Base-by-base conservation (phyloP, 1,284 basidiomycete species). In the Pulveroboletus sp. region DNA sequence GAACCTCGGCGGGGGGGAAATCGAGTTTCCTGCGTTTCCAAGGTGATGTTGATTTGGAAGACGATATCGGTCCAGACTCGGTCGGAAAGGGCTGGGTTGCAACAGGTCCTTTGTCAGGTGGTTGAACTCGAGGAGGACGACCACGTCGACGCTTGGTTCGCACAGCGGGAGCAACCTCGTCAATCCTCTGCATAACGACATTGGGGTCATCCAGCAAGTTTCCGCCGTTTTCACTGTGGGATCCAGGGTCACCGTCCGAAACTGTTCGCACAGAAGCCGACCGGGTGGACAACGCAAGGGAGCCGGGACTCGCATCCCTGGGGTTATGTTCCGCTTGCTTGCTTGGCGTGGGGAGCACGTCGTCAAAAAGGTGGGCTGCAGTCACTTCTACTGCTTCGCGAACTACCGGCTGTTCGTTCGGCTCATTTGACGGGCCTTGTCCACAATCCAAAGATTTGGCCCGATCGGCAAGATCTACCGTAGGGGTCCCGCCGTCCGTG, bases 341-440 rank as follows among this genome's bases (percentile, higher is more conserved):
- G 57, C 61, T 63, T 40, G 71, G 61, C 16, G 58, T 69, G 40
- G 35, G 48, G 26, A 72, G 59, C 16, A 69, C 6, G 48, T 71
- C 69, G 52, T 71, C 69, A 49, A 71, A 71, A 39, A 71, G 71
- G 21, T 70, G 59, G 10, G 71, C 72, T 41, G 71, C 69, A 29
- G 68, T 54, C 16, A 68, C 54, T 41, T 61, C 60, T 47, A 29
- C 47, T 24, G 42, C 49, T 44, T 60, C 56, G 29, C 21, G 56
- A 45, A 50, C 42, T 24, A 11, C 36, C 37, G 39, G 39, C 48
- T 53, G 57, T 52, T 65, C 68, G 48, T 50, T 58, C 52, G 52
- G 59, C 32, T 66, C 67, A 37, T 58, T 56, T 15, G 56, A 52
- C 26, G 52, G 55, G 47, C 52, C 56, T 51, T 49, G 55, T 17